Evolutionary conservation across 1,139 yeast species (phyloP).

Genomic region (Blastobotrys indianensis): DNA sequence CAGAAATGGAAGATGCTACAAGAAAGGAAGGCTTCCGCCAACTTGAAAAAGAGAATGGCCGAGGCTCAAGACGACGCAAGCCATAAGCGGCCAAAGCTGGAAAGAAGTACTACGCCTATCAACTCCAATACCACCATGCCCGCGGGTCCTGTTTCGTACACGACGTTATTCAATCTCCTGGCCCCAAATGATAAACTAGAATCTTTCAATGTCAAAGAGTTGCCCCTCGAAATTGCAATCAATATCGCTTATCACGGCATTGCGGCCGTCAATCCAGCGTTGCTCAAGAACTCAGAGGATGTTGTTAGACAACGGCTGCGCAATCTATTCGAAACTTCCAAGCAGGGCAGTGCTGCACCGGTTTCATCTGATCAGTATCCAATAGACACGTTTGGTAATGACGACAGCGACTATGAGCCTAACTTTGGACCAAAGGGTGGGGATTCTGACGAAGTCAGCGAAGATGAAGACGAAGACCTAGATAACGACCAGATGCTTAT

Average conservation of each 20-base stretch:
- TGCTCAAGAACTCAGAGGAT: conserved; percentile 60
- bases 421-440: not conserved
- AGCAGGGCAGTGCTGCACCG: conserved; percentile 22
- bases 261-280: conserved; percentile 46
- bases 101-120: conserved; percentile 21
- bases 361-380: conserved; percentile 16
- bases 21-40: conserved; percentile 29
- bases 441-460: conserved; percentile 13
- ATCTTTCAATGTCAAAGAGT: conserved; percentile 60
- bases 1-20: conserved; percentile 16
- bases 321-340: conserved; percentile 30
- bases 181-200: conserved; percentile 55
- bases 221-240: conserved; percentile 60
- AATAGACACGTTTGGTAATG: conserved; percentile 21
- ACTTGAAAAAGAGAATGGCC: conserved; percentile 22
- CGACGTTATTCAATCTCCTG: conserved; percentile 51
- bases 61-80: conserved; percentile 19
- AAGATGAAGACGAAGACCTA: conserved; percentile 20
- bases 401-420: conserved; percentile 16
- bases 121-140: conserved; percentile 26
- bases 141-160: conserved; percentile 30
- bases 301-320: conserved; percentile 60
- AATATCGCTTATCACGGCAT: conserved; percentile 63
- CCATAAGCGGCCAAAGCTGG: conserved; percentile 22
- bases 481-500: conserved; percentile 18